Base-by-base conservation (phyloP, 2,329 filamentous ascomycete species). In the Myrmaecium sp. region DNA sequence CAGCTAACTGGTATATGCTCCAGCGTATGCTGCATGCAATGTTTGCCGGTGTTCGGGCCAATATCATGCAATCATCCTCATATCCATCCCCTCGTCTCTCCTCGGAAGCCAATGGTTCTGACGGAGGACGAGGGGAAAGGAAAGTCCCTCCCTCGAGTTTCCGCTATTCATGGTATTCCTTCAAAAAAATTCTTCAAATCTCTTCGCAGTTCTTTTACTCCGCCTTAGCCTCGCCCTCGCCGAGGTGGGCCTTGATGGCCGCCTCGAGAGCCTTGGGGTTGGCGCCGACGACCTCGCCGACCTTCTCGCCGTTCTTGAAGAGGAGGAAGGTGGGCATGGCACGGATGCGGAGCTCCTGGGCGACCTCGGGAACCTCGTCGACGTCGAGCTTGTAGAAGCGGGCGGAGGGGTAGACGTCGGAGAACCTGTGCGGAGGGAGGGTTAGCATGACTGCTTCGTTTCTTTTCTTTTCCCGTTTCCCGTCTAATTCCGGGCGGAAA, bases 281-380 rank as follows among this genome's bases (percentile, higher is more conserved):
- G 43, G 82, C 83, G 35, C 84, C 84, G 15, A 89, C 69, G 31
- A 93, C 57, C 56, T 81, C 74, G 22, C 57, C 62, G 18, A 72
- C 54, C 62, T 79, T 76, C 52, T 80, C 52, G 37, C 78, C 82
- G 40, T 74, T 55, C 66, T 82, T 79, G 69, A 83, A 93, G 46
- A 91, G 53, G 30, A 78, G 46, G 60, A 95, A 93, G 15, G 82
- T 91, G 30, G 86, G 84, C 83, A 95, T 93, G 49, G 84, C 83
- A 41, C 79, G 72, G 51, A 95, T 69, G 36, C 69, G 70, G 36
- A 89, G 71, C 48, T 89, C 71, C 43, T 74, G 65, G 17, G 79
- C 72, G 26, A 93, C 66, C 1, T 79, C 72, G 38, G 73, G 61
- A 21, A 86, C 60, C 37, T 82, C 63, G 53, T 94, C 84, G 42